Conservation (phyloP, 768 basidiomycete genomes). For the Collybiopsis luxurians region DNA sequence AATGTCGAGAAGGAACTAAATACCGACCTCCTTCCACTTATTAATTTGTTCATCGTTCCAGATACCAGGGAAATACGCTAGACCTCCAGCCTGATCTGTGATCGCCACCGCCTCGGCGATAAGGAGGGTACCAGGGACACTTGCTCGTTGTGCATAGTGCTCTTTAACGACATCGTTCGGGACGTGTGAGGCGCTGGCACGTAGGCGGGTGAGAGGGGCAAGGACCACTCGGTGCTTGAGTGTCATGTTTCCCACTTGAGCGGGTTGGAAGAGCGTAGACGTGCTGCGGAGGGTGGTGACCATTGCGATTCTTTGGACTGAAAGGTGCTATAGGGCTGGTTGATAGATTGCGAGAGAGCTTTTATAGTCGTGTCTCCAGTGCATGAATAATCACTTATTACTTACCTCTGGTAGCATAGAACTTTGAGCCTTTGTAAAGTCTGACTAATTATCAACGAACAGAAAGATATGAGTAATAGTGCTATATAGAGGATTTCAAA, state of each 20-base stretch:
- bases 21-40: slow-evolving; percentile 17
- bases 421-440: no score
- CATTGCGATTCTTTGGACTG: no score
- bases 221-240: slow-evolving; percentile 36
- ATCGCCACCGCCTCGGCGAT: slow-evolving; percentile 41
- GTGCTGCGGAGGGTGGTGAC: slow-evolving; percentile 4
- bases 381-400: no score
- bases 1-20: not conserved
- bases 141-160: slow-evolving; percentile 28
- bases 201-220: slow-evolving; percentile 31
- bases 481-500: no score
- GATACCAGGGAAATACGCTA: slow-evolving; percentile 19
- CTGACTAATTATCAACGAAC: no score
- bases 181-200: slow-evolving; percentile 20
- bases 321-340: no score
- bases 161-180: slow-evolving; percentile 21
- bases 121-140: slow-evolving; percentile 30
- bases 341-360: no score
- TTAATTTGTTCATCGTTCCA: slow-evolving; percentile 15
- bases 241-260: no score
- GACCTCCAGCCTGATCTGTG: slow-evolving; percentile 19
- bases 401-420: no score
- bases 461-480: no score
- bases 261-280: slow-evolving; percentile 25
- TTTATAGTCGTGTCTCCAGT: no score